phyloP scores from a whole-genome alignment of 345 rosid genomes.

The Hibiscus syriacus region DNA sequence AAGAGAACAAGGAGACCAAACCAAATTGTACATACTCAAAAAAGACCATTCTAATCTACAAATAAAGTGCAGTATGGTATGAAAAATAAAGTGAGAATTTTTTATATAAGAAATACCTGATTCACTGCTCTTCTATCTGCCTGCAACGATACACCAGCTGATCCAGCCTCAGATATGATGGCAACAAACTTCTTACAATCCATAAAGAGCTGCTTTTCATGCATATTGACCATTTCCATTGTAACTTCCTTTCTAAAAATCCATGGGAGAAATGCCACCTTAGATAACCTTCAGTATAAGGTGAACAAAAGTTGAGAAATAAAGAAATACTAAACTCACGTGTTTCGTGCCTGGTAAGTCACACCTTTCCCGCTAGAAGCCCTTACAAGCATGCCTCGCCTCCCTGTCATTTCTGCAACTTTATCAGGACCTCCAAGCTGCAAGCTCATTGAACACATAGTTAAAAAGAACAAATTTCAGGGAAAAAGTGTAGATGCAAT shows the following conservation, averaged over 20 bases:
- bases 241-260: constrained; percentile 76
- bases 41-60: neutral
- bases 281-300: constrained; percentile 13
- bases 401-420: constrained; percentile 97
- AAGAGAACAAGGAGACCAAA: neutral
- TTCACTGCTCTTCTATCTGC: constrained; percentile 92
- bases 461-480: constrained; percentile 12
- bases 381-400: constrained; percentile 99
- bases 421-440: constrained; percentile 99
- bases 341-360: constrained; percentile 91
- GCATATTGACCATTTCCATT: constrained; percentile 99
- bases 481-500: neutral
- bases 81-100: neutral
- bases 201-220: constrained; percentile 96
- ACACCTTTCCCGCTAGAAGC: constrained; percentile 93
- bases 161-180: constrained; percentile 97
- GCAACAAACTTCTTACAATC: constrained; percentile 93
- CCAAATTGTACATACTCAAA: neutral
- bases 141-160: constrained; percentile 98
- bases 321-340: constrained; percentile 44
- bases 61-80: neutral
- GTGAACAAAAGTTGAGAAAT: neutral
- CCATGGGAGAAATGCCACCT: constrained; percentile 15
- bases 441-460: constrained; percentile 14
- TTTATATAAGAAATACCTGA: constrained; percentile 46